Evolutionary conservation across 148 eudicot species (phyloP), one percentile per base, ranked within the genome.

Genomic region (Chenopodium quinoa): DNA sequence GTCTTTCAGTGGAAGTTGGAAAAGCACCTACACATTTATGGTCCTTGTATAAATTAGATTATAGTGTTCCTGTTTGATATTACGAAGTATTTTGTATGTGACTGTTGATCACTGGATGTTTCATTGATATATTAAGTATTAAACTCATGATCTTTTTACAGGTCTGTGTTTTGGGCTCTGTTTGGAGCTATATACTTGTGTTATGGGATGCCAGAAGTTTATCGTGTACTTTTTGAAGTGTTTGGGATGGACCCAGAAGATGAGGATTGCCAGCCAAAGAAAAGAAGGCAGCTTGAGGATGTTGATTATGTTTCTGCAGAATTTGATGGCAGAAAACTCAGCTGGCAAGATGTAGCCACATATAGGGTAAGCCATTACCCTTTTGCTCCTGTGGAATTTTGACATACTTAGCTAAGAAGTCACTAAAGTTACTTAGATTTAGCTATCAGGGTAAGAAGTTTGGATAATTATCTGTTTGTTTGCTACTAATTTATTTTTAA

Each of bases 101-200:
- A 14, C 27, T 32, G 56, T n/a, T 23, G 63, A 14, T 46, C 62
- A 9, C 16, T 7, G 12, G 19, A 20, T 29, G 23, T 32, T 37
- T 34, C 4, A 19, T 47, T 60, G 2, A 1, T 37, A 60, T 48
- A 56, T 37, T 29, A 56, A 56, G n/a, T 23, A 71, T 73, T 72
- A 11, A 52, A 65, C 44, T 32, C 69, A 22, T 60, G 27, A 74
- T 44, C 73, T 78, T 25, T 78, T 84, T 74, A 79, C 93, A 96
- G 99, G 88, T 93, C 98, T 78, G 98, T 96, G 44, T 92, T 96
- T 70, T 90, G 92, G 94, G 99, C 98, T 78, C 83, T 96, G 87
- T 93, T 96, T 90, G 99, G 99, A 54, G 97, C 99, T 70, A 96
- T 96, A 85, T 96, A 93, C 83, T 75, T 96, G 87, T 96, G 99